Evolutionary conservation across 176 grass and related monocot genomes (phyloP), one percentile per base, ranked within the genome.

Genomic region (Coix lacrymajobi): DNA sequence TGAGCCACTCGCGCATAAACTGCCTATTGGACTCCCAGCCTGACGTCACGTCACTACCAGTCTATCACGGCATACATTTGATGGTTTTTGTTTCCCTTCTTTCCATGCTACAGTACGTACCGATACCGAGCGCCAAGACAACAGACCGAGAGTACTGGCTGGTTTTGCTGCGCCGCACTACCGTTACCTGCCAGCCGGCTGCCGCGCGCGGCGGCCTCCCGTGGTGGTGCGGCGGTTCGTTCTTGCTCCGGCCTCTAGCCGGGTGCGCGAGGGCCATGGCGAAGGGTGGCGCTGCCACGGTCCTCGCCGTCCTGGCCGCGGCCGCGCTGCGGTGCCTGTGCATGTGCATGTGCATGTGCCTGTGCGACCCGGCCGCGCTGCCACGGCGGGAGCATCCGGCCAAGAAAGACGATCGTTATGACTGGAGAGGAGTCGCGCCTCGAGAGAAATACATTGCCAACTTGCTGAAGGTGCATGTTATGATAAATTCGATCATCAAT

Each of bases 371-470:
- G 75, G 69, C 65, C 4, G 79, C 80, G 71, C 87, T 98, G n/a
- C 40, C 36, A 4, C 80, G 71, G 31, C 19, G 95, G 54, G 78
- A 90, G 75, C 90, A 89, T 38, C 69, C 88, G 37, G 33, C 85
- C 36, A 98, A 90, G 85, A 60, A 70, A 62, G 85, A 87, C 66
- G 85, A 87, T 46, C 70, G 75, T 30, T 95, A 95, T 32, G 92
- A 98, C 75, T 98, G 96, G 93, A 87, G 91, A 85, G 85, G 70
- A 29, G 85, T 98, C 7, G 71, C 92, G 33, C 91, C 96, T 46
- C 89, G 96, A 6, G 73, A 90, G 26, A 66, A 58, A 25, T 98
- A 95, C 78, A 80, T 98, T 49, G 34, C 80, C 3, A 85, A 77
- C 69, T 86, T 93, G 44, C 75, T 93, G 22, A 90, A 93, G 96